Evolutionary conservation across 2,329 filamentous ascomycete genomes (phyloP), one percentile per base, ranked within the genome.

Genomic region (Trichoderma koningiopsis): DNA sequence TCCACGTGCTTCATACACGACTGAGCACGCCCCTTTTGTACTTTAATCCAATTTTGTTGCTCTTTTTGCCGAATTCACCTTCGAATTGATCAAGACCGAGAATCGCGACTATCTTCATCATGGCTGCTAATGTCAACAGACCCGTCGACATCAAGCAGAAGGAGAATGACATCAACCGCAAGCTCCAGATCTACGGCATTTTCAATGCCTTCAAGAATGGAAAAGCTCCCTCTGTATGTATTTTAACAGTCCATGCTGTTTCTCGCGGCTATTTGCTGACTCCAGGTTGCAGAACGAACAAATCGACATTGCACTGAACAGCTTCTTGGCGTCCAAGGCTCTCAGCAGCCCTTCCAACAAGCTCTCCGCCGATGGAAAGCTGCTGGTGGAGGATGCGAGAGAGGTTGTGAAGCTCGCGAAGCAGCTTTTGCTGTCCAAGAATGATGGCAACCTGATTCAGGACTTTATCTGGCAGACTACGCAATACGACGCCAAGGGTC

Each of bases 401-500:
- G 85, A 92, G 66, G 93, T 97, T 63, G 89, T 99, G 57, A 88
- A 91, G 75, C 88, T 96, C 79, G 91, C 95, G 70, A 96, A 97
- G 84, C 82, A 89, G 69, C 86, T 99, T 14, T 83, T 98, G 10
- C 85, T 99, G 31, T 92, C 91, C 82, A 99, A 98, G 87, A 99
- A 99, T 78, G 88, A 97, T 70, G 96, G 94, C 77, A 94, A 99
- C 76, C 83, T 98, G 69, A 83, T 99, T 24, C 96, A 99, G 78
- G 94, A 99, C 76, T 98, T 99, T 81, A 93, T 98, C 81, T 99
- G 92, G 91, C 92, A 97, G 78, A 94, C 94, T 0, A 89, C 93
- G 77, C 87, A 92, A 58, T 89, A 96, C 71, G 88, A 89, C 65
- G 82, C 87, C 69, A 89, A 85, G 75, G 84, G 86, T 63, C 85